These are phyloP conservation scores for Cryptococcus sp. DNA, from an alignment of 1,284 basidiomycete species.

Conservation along the genomic window DNA sequence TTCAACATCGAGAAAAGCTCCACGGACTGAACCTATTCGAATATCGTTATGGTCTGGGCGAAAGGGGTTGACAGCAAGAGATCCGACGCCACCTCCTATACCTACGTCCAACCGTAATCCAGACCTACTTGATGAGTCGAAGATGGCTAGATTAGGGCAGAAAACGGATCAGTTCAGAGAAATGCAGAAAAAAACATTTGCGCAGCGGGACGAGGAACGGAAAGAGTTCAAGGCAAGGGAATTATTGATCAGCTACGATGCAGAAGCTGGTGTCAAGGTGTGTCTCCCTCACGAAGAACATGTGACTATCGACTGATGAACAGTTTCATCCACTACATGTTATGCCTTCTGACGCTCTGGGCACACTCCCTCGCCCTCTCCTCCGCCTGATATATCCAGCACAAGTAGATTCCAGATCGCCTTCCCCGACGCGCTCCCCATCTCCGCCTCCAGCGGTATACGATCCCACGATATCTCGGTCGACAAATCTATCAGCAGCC, in stretches of 20 bases:
- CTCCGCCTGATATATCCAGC: conserved; percentile 37
- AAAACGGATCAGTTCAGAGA: conserved; percentile 39
- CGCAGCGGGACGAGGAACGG: conserved; percentile 29
- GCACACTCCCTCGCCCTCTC: conserved; percentile 36
- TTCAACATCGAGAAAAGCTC: conserved; percentile 1
- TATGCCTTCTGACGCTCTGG: conserved; percentile 31
- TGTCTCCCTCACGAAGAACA: conserved; percentile 3
- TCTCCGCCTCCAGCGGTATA: conserved; percentile 5
- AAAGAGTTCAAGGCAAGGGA: conserved; percentile 36
- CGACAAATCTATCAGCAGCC: conserved; percentile 30
- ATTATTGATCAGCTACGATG: conserved; percentile 32
- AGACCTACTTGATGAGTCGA: conserved; percentile 24
- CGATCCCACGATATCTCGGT: conserved; percentile 7
- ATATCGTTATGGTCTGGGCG: conserved; percentile 45
- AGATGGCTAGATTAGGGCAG: conserved; percentile 24
- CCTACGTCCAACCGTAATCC: conserved; percentile 17
- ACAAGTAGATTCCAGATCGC: conserved; percentile 16
- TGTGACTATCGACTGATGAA: background rate
- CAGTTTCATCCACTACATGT: conserved; percentile 48
- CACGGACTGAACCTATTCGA: conserved; percentile 38
- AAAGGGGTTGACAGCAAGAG: conserved; percentile 34
- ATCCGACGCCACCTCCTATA: conserved; percentile 37
- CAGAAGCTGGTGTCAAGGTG: conserved; percentile 50
- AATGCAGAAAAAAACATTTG: conserved; percentile 27
- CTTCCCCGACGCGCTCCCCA: conserved; percentile 10